phyloP scores from a whole-genome alignment of 2,329 filamentous ascomycete species.

The Pseudocercospora ulei region DNA sequence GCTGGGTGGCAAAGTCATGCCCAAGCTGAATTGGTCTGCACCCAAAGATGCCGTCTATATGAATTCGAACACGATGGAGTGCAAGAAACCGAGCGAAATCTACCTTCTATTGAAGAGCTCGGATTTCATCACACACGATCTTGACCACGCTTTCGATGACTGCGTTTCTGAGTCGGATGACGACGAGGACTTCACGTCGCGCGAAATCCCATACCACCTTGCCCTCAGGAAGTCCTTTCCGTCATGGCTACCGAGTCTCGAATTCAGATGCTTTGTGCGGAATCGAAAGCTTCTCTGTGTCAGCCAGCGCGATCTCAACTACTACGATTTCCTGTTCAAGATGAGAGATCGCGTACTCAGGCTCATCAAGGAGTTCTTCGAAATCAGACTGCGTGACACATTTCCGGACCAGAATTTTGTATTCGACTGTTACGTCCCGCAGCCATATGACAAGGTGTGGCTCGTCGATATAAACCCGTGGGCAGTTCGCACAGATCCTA shows the following conservation, averaged over 20 bases:
- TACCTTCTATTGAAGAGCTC: constrained; percentile 91
- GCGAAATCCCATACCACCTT: constrained; percentile 61
- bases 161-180: constrained; percentile 38
- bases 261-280: constrained; percentile 93
- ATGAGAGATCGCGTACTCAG: constrained; percentile 57
- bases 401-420: constrained; percentile 78
- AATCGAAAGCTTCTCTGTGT: constrained; percentile 69
- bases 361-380: constrained; percentile 69
- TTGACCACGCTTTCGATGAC: constrained; percentile 86
- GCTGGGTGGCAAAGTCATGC: constrained; percentile 74
- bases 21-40: constrained; percentile 95
- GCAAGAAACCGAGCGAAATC: constrained; percentile 76
- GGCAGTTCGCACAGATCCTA: constrained; percentile 76
- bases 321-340: constrained; percentile 70
- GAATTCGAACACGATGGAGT: constrained; percentile 79
- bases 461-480: constrained; percentile 93
- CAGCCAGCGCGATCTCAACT: constrained; percentile 79
- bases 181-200: constrained; percentile 28
- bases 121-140: constrained; percentile 86
- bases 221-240: constrained; percentile 75
- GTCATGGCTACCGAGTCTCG: constrained; percentile 75
- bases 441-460: constrained; percentile 63
- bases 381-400: constrained; percentile 58
- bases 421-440: constrained; percentile 87
- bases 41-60: constrained; percentile 97